phyloP scores from a whole-genome alignment of 768 basidiomycete species.

The Melanogaster broomeanus region DNA sequence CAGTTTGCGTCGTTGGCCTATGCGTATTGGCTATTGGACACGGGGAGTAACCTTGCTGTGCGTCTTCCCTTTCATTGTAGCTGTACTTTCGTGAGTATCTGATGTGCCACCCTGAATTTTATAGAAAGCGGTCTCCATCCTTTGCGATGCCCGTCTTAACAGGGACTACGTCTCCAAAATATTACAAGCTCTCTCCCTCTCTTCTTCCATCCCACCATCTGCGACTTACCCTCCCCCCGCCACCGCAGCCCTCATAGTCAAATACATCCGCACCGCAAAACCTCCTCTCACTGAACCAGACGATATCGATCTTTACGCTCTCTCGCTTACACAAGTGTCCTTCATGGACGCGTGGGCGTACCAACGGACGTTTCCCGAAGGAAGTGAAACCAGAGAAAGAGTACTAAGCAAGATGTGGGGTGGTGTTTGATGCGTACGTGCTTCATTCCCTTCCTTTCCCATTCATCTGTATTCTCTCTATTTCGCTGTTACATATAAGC shows the following conservation, averaged over 20 bases:
- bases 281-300: slow-evolving; percentile 67
- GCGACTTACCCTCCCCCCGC: slow-evolving; percentile 8
- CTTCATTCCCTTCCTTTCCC: not conserved
- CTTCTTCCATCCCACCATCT: slow-evolving; percentile 42
- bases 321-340: slow-evolving; percentile 66
- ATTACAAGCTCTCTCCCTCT: slow-evolving; percentile 52
- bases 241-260: slow-evolving; percentile 52
- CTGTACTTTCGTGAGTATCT: not conserved
- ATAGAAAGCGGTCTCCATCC: slow-evolving; percentile 69
- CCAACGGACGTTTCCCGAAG: slow-evolving; percentile 69
- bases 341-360: slow-evolving; percentile 76
- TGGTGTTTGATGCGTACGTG: slow-evolving; percentile 73
- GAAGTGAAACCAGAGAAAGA: slow-evolving; percentile 49
- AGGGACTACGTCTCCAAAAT: slow-evolving; percentile 81
- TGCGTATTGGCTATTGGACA: slow-evolving; percentile 84
- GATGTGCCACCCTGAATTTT: not conserved
- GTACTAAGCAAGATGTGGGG: slow-evolving; percentile 61
- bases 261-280: slow-evolving; percentile 75
- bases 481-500: not conserved
- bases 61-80: slow-evolving; percentile 27
- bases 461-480: not conserved
- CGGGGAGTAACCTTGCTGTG: slow-evolving; percentile 64
- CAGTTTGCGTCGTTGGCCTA: slow-evolving; percentile 77
- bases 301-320: slow-evolving; percentile 69
- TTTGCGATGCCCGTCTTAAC: slow-evolving; percentile 74